Base-by-base conservation (phyloP, 192 early-diverging fungal species). In the Dissophora ornata region DNA sequence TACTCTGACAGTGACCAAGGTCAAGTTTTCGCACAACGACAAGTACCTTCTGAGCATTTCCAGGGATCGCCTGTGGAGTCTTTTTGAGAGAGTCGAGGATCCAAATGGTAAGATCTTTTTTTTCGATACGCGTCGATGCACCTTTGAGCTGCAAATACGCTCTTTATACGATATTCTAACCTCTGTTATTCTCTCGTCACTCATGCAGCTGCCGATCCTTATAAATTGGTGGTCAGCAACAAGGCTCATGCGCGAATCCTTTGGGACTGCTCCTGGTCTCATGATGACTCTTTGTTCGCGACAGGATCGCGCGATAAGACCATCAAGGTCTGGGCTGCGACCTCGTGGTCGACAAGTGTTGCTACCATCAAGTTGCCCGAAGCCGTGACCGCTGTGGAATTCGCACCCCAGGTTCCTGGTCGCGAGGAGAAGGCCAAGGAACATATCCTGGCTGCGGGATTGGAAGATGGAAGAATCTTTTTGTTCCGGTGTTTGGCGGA, bases 271-370 rank as follows among this genome's bases (percentile, higher is more conserved):
- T 82, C 89, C 4, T 99, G 95, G 95, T 84, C 86, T 38, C 86
- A 83, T 24, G 94, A 95, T 62, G 93, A 88, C 41, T 42, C 36
- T 5, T 85, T 91, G 28, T 98, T 99, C 86, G 95, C 85, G 25
- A 99, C 97, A 4, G 95, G 83, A 12, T 95, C 94, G n/a, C 85
- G 97, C 47, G 97, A 99, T 71, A 96, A 96, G 79, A 89, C 92
- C 1, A 85, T 95, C 49, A 92, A 92, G 75, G 66, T 97, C 52
- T 97, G 95, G 96, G 21, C 51, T 9, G 59, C n/a, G 15, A 40
- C 40, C 11, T 16, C 33, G 10, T 89, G 84, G 9, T 90, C 84
- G 82, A 40, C 30, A 42, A 79, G 79, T 13, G 62, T 92, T 38
- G 69, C 86, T 15, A 90, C 87, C 1, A 58, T 98, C 41, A 91